Evolutionary conservation across 78 protist species (phyloP).

Genomic region (Trichosphaerium sp.): DNA sequence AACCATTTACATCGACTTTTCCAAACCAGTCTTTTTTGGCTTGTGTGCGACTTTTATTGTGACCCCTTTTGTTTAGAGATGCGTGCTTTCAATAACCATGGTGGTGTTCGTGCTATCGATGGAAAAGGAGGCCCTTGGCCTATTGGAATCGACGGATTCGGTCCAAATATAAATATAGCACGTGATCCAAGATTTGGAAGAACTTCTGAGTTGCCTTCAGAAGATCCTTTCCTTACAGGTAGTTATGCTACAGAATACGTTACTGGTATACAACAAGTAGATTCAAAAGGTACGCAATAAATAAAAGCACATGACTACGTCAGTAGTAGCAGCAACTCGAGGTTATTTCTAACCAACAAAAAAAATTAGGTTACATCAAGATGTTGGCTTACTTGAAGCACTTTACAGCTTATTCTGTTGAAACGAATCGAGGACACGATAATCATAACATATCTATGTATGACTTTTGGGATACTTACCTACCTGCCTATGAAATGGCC

Average conservation of each 20-base stretch:
- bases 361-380: background rate
- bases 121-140: too few species aligned
- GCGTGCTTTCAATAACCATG: too few species aligned
- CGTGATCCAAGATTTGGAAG: constrained; percentile 61
- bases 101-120: too few species aligned
- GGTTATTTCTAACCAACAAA: too few species aligned
- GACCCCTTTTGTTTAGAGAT: too few species aligned
- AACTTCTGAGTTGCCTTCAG: constrained; percentile 31
- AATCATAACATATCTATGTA: background rate
- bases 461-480: constrained; percentile 1
- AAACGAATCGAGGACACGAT: background rate
- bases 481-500: background rate
- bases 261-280: background rate
- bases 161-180: constrained; percentile 35
- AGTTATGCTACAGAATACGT: constrained; percentile 1
- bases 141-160: too few species aligned
- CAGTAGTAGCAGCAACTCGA: too few species aligned
- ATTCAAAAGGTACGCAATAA: too few species aligned
- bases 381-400: constrained; percentile 13
- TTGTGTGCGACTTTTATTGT: too few species aligned
- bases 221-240: constrained; percentile 32
- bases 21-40: too few species aligned
- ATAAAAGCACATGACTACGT: too few species aligned
- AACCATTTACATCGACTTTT: too few species aligned
- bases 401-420: constrained; percentile 20